Conservation (phyloP, 1,139 yeast genomes). For the Wickerhamiella pararugosa region DNA sequence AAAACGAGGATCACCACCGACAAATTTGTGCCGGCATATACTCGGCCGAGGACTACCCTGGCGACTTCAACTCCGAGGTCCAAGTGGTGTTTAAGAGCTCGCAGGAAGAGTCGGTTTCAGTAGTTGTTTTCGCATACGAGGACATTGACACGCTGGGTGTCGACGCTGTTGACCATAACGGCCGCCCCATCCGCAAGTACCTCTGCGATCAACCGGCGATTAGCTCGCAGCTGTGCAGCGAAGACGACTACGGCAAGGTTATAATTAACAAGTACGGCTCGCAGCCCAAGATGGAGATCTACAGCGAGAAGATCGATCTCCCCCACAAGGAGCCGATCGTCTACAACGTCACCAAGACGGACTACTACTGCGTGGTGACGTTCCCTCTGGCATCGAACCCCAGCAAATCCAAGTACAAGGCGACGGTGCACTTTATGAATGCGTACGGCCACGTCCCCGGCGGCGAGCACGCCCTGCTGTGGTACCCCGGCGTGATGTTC, state of each 20-base stretch:
- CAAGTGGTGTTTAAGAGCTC: conserved; percentile 29
- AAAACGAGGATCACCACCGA: conserved; percentile 48
- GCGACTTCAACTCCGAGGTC: conserved; percentile 32
- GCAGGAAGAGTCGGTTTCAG: conserved; percentile 24
- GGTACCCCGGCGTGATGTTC: conserved; percentile 77
- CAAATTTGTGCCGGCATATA: conserved; percentile 87
- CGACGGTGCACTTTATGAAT: conserved; percentile 66
- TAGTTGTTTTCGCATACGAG: conserved; percentile 68
- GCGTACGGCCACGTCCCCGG: conserved; percentile 86
- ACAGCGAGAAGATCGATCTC: conserved; percentile 40
- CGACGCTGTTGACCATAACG: conserved; percentile 1
- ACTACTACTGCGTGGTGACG: conserved; percentile 83
- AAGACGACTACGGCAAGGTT: conserved; percentile 44
- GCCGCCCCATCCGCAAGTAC: conserved; percentile 29
- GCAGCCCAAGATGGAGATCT: conserved; percentile 23
- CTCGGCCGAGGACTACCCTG: conserved; percentile 78
- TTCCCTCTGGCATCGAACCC: conserved; percentile 25
- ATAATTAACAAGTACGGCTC: conserved; percentile 37
- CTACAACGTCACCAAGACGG: conserved; percentile 58
- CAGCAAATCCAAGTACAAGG: conserved; percentile 35
- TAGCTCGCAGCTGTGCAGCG: conserved; percentile 38
- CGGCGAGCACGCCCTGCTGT: conserved; percentile 78
- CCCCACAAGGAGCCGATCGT: conserved; percentile 46
- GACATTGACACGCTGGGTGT: conserved; percentile 61
- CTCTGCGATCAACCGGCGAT: conserved; percentile 69